Evolutionary conservation across 1,139 yeast genomes (phyloP), one percentile per base, ranked within the genome.

Genomic region (Taphrina betulina): DNA sequence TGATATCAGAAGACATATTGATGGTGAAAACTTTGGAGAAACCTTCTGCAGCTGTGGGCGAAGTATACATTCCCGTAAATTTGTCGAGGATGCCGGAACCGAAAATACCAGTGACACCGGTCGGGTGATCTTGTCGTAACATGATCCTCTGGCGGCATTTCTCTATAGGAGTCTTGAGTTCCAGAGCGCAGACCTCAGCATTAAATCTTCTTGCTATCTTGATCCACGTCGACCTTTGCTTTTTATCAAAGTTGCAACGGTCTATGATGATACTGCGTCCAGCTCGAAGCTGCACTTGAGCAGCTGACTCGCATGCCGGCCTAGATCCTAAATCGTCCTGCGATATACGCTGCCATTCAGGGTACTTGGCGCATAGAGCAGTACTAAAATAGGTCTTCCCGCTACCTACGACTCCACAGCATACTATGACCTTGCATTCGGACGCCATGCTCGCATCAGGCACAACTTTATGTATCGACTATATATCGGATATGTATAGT

Each of bases 281-380:
- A 8, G 12, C 16, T n/a, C 12, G 20, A 5, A 40, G 31, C 3
- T 24, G 31, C n/a, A n/a, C 31, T 12, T 23, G 14, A 5, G 33
- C 16, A 12, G 44, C 44, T n/a, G 16, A 4, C 16, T 40, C 44
- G 31, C 44, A 40, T 3, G 44, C 44, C 5, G 31, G 8, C n/a
- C 44, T 24, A n/a, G 44, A 40, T 16, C 44, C 44, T 5, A 40
- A 33, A n/a, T 40, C 44, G 16, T 40, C 44, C 24, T 40, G 44
- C 17, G 44, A 40, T 29, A 40, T 23, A 16, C 44, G 29, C 8
- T 12, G 33, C 44, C 44, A 40, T 20, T n/a, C 24, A 16, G 19
- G 33, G 22, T 10, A 23, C 14, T 7, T 7, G 3, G n/a, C n/a
- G 20, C 44, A 40, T 12, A 40, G 44, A 8, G 44, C 29, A 12